Evolutionary conservation across 352 stramenopile genomes (phyloP).

Genomic region (Thraustotheca clavata): DNA sequence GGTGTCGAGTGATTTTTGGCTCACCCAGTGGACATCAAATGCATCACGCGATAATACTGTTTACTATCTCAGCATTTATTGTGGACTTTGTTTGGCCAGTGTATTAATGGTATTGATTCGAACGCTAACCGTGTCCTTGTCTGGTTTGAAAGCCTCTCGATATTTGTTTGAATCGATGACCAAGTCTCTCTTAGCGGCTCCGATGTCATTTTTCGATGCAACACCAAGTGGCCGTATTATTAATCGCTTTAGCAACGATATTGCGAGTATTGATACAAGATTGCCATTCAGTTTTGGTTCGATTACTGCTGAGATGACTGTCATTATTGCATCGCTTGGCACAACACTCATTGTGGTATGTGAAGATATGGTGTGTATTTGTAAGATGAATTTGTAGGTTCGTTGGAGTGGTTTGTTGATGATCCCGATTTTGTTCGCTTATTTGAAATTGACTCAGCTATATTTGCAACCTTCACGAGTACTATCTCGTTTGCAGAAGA

Average conservation of each 20-base stretch:
- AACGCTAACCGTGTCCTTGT: conserved; percentile 42
- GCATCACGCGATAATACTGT: not conserved
- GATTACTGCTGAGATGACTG: conserved; percentile 61
- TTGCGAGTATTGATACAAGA: conserved; percentile 90
- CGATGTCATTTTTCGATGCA: conserved; percentile 91
- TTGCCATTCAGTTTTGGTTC: conserved; percentile 43
- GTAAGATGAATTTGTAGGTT: conserved; percentile 27
- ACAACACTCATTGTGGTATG: conserved; percentile 74
- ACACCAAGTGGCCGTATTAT: conserved; percentile 86
- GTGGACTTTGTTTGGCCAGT: conserved; percentile 5
- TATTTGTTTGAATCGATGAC: conserved; percentile 84
- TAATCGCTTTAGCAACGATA: conserved; percentile 88
- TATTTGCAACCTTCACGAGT: conserved; percentile 40
- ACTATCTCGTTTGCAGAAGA: conserved; percentile 30
- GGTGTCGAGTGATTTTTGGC: conserved; percentile 15
- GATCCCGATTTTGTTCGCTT: conserved; percentile 74
- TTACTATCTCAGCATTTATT: conserved; percentile 21
- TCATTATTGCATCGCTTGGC: conserved; percentile 67
- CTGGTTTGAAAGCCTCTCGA: conserved; percentile 44
- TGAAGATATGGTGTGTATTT: conserved; percentile 45
- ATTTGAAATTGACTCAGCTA: conserved; percentile 40
- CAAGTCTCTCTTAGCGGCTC: conserved; percentile 78
- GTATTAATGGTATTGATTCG: conserved; percentile 28
- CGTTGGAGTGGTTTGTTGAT: conserved; percentile 61
- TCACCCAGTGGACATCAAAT: conserved; percentile 14